Base-by-base conservation (phyloP, 306 rosid genomes). In the Vachellia collinsii region DNA sequence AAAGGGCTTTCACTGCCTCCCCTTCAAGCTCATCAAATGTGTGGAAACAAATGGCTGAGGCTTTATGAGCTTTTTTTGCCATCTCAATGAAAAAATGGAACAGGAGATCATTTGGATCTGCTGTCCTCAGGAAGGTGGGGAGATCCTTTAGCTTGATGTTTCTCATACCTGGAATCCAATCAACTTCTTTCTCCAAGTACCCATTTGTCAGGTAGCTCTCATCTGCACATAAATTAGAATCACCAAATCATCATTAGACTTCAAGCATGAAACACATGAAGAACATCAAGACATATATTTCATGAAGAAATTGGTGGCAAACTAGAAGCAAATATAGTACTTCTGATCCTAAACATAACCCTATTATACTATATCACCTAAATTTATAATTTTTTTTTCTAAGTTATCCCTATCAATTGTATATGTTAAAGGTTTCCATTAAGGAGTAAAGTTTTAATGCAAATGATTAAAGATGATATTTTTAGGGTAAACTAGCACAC, bases 21-120 rank as follows among this genome's bases (percentile, higher is more conserved):
- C 25, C n/a, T 6, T 65, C 71, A 36, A 65, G 13, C 71, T 65
- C 71, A 37, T 65, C 22, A 19, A 65, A 65, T 65, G 71, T 65
- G 71, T 65, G 7, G 12, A 65, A 38, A 37, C 42, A 37, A 8
- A 65, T 37, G 9, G 70, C 20, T 19, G 61, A n/a, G 25, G 61
- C 61, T 54, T 8, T 54, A 6, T 64, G 70, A 34, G 70, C n/a
- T 5, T 17, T 36, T 64, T 64, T 11, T 1, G 14, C 3, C 4
- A 56, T 8, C 7, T 64, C 43, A 29, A 64, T 14, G 16, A 34
- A 0, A 42, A 65, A 36, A n/a, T 65, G 8, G 1, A 65, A 0
- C 25, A 37, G 6, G 4, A 65, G 8, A 38, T 65, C 47, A 7
- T 65, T 38, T 38, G 71, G 71, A 38, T 65, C 12, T 6, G 47